phyloP scores from a whole-genome alignment of 176 grass and related monocot genomes.

The maize (Zea mays) region Zm-B73-REFERENCE-NAM-5.0 NC_050102.1:180157001-180157500 shows the following conservation, averaged over 20 bases:
- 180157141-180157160: background rate
- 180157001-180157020: background rate
- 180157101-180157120: background rate
- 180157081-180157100: background rate
- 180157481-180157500: background rate
- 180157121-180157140: background rate
- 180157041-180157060: background rate
- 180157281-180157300: background rate
- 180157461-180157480: background rate
- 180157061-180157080: background rate
- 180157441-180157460: background rate
- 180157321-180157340: background rate
- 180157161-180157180: background rate
- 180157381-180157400: background rate
- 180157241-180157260: background rate
- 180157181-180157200: background rate
- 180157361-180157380: background rate
- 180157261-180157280: background rate
- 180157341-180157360: background rate
- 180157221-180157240: background rate
- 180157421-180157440: conserved; percentile 9
- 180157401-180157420: background rate
- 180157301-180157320: background rate
- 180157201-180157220: background rate
- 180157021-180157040: background rate